Percentiles rank a stretch among this genome's conserved stretches.
phyloP scores from a whole-genome alignment of 306 rosid genomes.

The Pueraria montana region DNA sequence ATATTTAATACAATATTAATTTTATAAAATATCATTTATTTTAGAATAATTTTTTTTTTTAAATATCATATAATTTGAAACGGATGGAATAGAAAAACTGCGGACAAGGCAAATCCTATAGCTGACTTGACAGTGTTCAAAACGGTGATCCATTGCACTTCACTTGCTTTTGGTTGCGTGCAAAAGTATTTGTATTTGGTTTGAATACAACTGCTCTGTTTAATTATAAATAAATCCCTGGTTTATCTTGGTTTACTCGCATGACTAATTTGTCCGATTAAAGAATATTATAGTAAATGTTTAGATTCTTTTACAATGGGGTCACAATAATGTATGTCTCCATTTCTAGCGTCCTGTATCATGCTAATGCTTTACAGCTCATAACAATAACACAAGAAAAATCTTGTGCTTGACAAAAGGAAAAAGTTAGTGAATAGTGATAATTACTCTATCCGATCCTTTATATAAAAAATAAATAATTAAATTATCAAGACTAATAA shows the following conservation, averaged over 20 bases:
- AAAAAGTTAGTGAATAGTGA: neutral
- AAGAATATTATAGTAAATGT: neutral
- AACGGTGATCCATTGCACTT: conserved; percentile 12
- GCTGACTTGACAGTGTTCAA: neutral
- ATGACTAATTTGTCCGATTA: neutral
- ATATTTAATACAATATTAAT: no score
- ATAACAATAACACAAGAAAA: neutral
- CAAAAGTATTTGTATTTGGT: neutral
- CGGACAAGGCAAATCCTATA: neutral
- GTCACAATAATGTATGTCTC: neutral
- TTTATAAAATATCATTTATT: no score
- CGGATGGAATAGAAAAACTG: no score
- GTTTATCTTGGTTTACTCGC: neutral
- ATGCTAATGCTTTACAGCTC: conserved; percentile 4
- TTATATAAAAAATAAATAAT: no score
- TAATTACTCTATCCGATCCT: no score
- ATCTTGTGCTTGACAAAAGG: neutral
- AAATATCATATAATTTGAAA: no score
- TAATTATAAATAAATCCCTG: neutral
- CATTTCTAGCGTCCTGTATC: neutral
- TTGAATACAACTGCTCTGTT: neutral
- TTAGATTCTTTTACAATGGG: neutral
- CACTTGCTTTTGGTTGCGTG: conserved; percentile 14
- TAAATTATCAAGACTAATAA: no score
- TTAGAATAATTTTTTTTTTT: no score